Base-by-base conservation (phyloP, 1,284 basidiomycete species). In the Pholiota adiposa region DNA sequence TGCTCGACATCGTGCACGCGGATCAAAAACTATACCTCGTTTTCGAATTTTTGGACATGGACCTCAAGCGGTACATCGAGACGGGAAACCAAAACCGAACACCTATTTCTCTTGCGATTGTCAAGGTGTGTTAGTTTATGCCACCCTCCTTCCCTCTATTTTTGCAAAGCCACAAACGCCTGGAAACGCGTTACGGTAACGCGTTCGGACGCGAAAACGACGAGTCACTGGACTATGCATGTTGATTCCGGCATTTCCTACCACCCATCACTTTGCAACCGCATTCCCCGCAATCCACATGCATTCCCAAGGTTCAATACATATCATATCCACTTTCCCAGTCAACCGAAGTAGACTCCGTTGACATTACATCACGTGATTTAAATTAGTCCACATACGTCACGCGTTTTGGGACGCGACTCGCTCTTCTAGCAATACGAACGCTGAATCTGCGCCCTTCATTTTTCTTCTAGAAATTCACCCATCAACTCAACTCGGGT, bases 11-110 rank as follows among this genome's bases (percentile, higher is more conserved):
- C 65, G 94, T 98, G 8, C 97, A 99, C 74, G 93, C 93, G 18
- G 97, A 99, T 76, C 90, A 94, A 76, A 97, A 97, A 77, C 85
- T 99, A 51, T 98, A 97, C 75, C 88, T 99, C 65, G 97, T 99
- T 49, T 98, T 97, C 73, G 97, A 99, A 78, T 96, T 94, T 74
- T 81, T 96, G 61, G 94, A 97, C 72, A 88, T 96, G 56, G 97
- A 99, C 77, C 78, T 99, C 68, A 98, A 99, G 75, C 86, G 92
- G 50, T 99, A 96, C 77, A 98, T 98, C 87, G 97, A 98, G 74
- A 88, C 85, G 48, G 85, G 87, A 59, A 94, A 93, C 68, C 83
- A 83, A 66, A 76, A 83, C 61, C 82, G 88, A 60, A 89, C 88
- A 64, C 88, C 90, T 29, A 84, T 92, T 63, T 79, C 86, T n/a